phyloP scores from a whole-genome alignment of 2,329 filamentous ascomycete genomes.

The Arthrobotrys entomopaga region DNA sequence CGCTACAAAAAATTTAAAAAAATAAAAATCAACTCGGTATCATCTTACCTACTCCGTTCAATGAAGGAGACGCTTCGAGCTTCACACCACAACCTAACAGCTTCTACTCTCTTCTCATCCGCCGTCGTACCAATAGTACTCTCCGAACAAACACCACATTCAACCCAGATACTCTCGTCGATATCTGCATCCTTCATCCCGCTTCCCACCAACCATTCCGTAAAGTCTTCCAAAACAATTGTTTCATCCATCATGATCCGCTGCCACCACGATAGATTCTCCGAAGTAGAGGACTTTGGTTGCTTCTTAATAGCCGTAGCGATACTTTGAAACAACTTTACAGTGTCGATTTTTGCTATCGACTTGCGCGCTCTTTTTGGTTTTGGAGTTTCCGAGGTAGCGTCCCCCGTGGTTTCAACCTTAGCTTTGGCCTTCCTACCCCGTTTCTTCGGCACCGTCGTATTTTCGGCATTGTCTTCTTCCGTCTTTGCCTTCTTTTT shows the following conservation, averaged over 20 bases:
- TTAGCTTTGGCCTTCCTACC: constrained; percentile 34
- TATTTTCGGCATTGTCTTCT: constrained; percentile 8
- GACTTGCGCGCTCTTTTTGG: constrained; percentile 36
- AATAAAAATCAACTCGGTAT: constrained; percentile 16
- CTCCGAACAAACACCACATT: constrained; percentile 29
- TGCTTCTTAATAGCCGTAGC: constrained; percentile 38
- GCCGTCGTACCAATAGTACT: constrained; percentile 59
- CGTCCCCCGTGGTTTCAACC: constrained; percentile 1
- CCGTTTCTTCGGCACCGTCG: constrained; percentile 28
- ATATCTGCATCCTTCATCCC: constrained; percentile 13
- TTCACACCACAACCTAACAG: constrained; percentile 64
- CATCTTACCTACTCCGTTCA: constrained; percentile 57
- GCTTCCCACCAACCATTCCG: constrained; percentile 30
- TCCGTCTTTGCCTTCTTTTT: constrained; percentile 18
- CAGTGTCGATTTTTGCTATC: constrained; percentile 12
- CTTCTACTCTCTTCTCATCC: constrained; percentile 62
- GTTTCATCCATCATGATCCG: constrained; percentile 50
- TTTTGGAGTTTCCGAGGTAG: constrained; percentile 7
- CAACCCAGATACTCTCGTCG: constrained; percentile 18
- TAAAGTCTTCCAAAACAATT: constrained; percentile 42
- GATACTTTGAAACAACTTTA: constrained; percentile 28
- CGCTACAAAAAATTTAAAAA: not conserved
- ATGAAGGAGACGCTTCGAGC: constrained; percentile 63
- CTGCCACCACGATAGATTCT: constrained; percentile 41
- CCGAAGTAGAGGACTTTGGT: constrained; percentile 10